Percentiles rank a stretch among this genome's conserved stretches.
Conservation (phyloP, 2,329 filamentous ascomycete genomes). For the Pyrenochaeta sp. region DNA sequence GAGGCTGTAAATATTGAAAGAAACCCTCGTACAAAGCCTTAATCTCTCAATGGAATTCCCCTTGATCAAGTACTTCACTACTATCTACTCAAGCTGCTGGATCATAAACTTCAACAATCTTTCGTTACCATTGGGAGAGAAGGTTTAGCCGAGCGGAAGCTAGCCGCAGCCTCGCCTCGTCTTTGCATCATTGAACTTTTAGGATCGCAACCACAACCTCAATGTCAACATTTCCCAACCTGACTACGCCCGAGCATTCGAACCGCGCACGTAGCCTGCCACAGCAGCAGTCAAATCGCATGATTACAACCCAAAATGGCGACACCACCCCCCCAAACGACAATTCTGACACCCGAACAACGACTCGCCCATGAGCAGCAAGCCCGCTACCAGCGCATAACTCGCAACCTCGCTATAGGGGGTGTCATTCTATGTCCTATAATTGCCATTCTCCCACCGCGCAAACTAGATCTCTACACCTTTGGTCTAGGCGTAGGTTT, state of each 20-base stretch:
- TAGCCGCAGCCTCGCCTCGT: conserved; percentile 20
- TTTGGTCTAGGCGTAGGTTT: conserved; percentile 61
- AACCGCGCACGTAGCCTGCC: neutral
- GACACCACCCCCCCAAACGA: conserved; percentile 28
- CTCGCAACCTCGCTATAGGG: conserved; percentile 58
- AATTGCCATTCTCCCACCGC: conserved; percentile 65
- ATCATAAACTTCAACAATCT: neutral
- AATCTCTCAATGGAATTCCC: neutral
- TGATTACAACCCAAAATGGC: conserved; percentile 27
- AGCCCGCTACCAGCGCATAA: conserved; percentile 37
- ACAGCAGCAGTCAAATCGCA: neutral
- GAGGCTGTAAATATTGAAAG: neutral
- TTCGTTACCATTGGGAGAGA: neutral
- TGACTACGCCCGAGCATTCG: neutral
- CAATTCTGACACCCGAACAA: conserved; percentile 42
- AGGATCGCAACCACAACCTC: neutral
- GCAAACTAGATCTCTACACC: conserved; percentile 70
- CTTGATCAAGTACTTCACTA: neutral
- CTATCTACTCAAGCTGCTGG: neutral
- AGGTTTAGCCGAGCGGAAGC: conserved; percentile 36
- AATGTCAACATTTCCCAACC: neutral
- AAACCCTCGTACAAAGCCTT: neutral
- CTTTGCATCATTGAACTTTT: conserved; percentile 43
- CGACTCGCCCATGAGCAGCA: conserved; percentile 44
- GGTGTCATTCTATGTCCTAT: conserved; percentile 63